Base-by-base conservation (phyloP, 108 stramenopile species). In the Asterionellopsis glacialis region DNA sequence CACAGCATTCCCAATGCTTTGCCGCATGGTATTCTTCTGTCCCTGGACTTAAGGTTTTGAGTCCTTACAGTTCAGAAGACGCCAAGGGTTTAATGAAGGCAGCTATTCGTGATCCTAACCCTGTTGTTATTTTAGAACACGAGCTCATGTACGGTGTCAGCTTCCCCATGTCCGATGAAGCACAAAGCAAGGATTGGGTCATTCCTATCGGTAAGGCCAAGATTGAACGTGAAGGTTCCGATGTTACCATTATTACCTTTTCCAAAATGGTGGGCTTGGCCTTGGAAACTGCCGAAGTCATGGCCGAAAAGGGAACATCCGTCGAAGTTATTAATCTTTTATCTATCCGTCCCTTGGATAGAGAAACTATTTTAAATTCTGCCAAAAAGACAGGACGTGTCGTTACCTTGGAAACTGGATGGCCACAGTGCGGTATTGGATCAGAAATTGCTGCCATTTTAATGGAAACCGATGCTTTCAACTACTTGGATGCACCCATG, bases 1-100 rank as follows among this genome's bases (percentile, higher is more conserved):
- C 98, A 21, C 98, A 99, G 86, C 98, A 99, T 75, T 95, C 94
- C 10, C 98, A 99, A 80, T 98, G 97, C 84, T 99, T 95, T 71
- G 98, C 94, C 39, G 93, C 97, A 9, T 99, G 98, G 98, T 97
- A 90, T 73, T 76, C 81, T 26, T 68, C 61, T 69, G 75, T 82
- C 18, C 97, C 97, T 22, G 97, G 97, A 11, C 70, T 98, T 25
- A 98, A 97, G 77, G 96, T 97, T 21, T 94, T 99, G 14, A 58
- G 93, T 23, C 98, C 98, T 40, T 99, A 95, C 74, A 88, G 82
- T 51, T 75, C 84, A 11, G 98, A 98, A 69, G 98, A 99, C 77
- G 93, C 95, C 68, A 94, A 94, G 81, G 98, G 98, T 15, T 75
- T 99, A 67, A 88, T 98, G 64, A 98, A 98, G 89, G 91, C 97